Base-by-base conservation (phyloP, 371 early-diverging fungal genomes). In the Rhizomucor pusillus region DNA sequence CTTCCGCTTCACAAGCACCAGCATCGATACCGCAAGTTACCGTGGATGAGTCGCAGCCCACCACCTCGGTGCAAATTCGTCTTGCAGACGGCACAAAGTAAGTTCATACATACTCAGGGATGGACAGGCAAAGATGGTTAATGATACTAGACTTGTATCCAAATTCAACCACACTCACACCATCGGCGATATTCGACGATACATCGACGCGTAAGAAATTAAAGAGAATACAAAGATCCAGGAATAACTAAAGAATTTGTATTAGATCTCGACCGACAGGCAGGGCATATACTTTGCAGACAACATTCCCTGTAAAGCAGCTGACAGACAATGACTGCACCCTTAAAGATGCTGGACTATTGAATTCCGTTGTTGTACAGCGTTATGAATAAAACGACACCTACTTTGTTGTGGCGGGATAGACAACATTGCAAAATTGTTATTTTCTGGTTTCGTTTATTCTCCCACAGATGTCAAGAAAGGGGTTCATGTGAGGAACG, bases 121-220 rank as follows among this genome's bases (percentile, higher is more conserved):
- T n/a, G 43, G 43, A 43, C 24, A 33, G 43, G 24, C 22, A 34
- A 47, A 52, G 46, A n/a, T 10, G 33, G 9, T 5, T 3, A 19
- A 34, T 37, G 39, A 20, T 22, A 29, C 41, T 56, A 88, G 94
- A 61, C 64, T 95, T 72, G 84, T 94, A 13, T 88, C 88, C 19
- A 88, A 85, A 54, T 85, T 93, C 54, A 98, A 98, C 67, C 93
- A 90, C 43, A 85, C 89, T 18, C 93, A 97, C 60, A 95, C 94
- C 0, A 67, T 98, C 36, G 89, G 80, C 34, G 95, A 97, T 53
- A 60, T 98, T 47, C 82, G 89, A 23, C 71, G 75, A 41, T 88
- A 81, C 51, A 84, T 93, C 66, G 80, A 84, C 47, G 69, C 79
- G 79, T 86, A 75, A 60, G 80, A 69, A 6, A 41, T 35, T 22